A percentile compares a stretch with the other conserved stretches of the same genome.
phyloP scores from a whole-genome alignment of 2,329 filamentous ascomycete species.

The Chaetomium olivaceum region DNA sequence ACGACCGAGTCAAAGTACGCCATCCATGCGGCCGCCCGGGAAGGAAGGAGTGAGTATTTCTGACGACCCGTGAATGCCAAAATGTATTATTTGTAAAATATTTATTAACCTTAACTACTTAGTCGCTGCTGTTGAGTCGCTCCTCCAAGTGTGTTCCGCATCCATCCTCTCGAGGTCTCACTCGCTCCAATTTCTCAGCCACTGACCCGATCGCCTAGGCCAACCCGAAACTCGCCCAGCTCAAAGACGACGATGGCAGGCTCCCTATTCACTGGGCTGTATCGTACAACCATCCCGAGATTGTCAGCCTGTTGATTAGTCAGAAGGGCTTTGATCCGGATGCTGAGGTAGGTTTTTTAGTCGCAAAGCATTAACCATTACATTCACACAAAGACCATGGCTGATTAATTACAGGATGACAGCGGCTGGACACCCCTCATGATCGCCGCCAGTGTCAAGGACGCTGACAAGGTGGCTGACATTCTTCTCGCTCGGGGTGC shows the following conservation, averaged over 20 bases:
- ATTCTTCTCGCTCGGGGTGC: slow-evolving; percentile 69
- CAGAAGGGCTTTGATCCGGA: slow-evolving; percentile 79
- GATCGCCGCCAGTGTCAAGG: slow-evolving; percentile 75
- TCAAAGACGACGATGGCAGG: slow-evolving; percentile 81
- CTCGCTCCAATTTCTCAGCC: not conserved
- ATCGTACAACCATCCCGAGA: slow-evolving; percentile 75
- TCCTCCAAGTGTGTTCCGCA: slow-evolving; percentile 61
- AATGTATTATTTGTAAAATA: slow-evolving; percentile 6
- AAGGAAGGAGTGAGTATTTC: slow-evolving; percentile 69
- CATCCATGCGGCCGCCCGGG: slow-evolving; percentile 82
- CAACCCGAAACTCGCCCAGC: slow-evolving; percentile 73
- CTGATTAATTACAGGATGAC: slow-evolving; percentile 56
- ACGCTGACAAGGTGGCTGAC: slow-evolving; percentile 67
- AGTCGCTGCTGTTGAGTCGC: slow-evolving; percentile 73
- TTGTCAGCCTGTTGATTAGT: slow-evolving; percentile 71
- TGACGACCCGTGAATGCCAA: not conserved
- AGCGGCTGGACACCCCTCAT: slow-evolving; percentile 82
- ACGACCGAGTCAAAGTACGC: slow-evolving; percentile 67
- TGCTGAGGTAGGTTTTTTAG: slow-evolving; percentile 58
- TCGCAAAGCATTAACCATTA: not conserved
- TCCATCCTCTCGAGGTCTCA: not conserved
- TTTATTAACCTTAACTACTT: slow-evolving; percentile 18
- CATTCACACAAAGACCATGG: not conserved
- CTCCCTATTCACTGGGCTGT: slow-evolving; percentile 93
- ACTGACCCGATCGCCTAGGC: slow-evolving; percentile 50